Conservation (phyloP, 805 yeast species). For the Saccharomycopsis lassenensis region DNA sequence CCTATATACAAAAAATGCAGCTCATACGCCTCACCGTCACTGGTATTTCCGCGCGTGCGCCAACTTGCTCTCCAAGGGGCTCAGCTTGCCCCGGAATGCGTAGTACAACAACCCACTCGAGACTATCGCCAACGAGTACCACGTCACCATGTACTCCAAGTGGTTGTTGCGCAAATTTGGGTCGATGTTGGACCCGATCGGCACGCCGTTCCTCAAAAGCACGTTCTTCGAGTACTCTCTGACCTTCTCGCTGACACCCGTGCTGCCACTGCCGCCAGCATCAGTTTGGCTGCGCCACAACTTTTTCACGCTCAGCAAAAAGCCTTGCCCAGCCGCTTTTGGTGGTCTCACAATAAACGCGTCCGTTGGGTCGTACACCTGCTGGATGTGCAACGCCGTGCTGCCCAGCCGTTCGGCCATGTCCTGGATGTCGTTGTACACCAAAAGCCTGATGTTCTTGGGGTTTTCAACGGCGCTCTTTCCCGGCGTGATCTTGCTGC, state of each 20-base stretch:
- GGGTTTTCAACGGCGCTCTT: conserved; percentile 61
- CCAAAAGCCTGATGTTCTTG: conserved; percentile 56
- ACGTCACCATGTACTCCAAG: conserved; percentile 82
- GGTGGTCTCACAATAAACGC: too few relatives aligned
- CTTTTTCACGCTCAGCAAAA: too few relatives aligned
- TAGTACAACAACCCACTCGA: conserved; percentile 56
- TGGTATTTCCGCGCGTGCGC: conserved; percentile 34
- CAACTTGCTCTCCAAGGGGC: conserved; percentile 36
- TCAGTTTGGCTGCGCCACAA: too few relatives aligned
- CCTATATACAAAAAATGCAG: not conserved
- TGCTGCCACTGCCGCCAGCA: not conserved
- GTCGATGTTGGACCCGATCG: conserved; percentile 74
- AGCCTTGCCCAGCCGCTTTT: too few relatives aligned
- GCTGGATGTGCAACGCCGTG: conserved; percentile 69
- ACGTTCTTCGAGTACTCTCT: conserved; percentile 42
- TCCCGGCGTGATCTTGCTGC: conserved; percentile 55
- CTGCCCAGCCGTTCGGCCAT: conserved; percentile 64
- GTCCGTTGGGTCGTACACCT: conserved; percentile 53
- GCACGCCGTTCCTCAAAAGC: conserved; percentile 74
- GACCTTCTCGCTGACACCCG: not conserved
- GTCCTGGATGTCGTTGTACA: conserved; percentile 68
- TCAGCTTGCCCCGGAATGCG: conserved; percentile 35
- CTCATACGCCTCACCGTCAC: too few relatives aligned
- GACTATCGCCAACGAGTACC: conserved; percentile 81
- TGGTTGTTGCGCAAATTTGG: conserved; percentile 82